phyloP scores from a whole-genome alignment of 2,329 filamentous ascomycete species.

The Penicillium freii region DNA sequence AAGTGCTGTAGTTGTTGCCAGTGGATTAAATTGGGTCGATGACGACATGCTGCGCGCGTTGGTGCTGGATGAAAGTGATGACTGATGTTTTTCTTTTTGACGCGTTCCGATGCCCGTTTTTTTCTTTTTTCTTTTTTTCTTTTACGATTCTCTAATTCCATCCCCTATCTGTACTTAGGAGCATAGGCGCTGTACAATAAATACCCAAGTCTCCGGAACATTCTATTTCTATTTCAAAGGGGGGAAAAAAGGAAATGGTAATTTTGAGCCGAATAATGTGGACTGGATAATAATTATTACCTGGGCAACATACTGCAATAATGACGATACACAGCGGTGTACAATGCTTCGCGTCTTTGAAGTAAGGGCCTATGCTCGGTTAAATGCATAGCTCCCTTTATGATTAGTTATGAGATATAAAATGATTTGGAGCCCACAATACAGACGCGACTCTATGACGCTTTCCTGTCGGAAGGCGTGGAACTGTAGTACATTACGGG shows the following conservation, averaged over 20 bases:
- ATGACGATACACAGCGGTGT: background rate
- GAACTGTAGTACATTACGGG: conserved; percentile 5
- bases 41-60: conserved; percentile 66
- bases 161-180: background rate
- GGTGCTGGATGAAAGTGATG: conserved; percentile 67
- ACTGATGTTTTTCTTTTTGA: conserved; percentile 28
- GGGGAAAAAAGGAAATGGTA: background rate
- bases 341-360: background rate
- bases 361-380: conserved; percentile 1
- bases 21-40: conserved; percentile 76
- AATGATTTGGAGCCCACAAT: background rate
- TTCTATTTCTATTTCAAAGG: background rate
- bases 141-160: background rate
- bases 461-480: conserved; percentile 7
- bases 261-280: background rate
- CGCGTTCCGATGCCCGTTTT: background rate
- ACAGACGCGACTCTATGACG: conserved; percentile 18
- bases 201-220: background rate
- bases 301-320: background rate
- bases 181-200: background rate
- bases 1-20: conserved; percentile 76
- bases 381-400: background rate
- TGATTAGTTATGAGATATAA: background rate
- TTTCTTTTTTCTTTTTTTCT: background rate
- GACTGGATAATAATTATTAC: background rate